A percentile compares a stretch with the other conserved stretches of the same genome.
Conservation (phyloP, 306 rosid genomes). For the Lupinus albus region DNA sequence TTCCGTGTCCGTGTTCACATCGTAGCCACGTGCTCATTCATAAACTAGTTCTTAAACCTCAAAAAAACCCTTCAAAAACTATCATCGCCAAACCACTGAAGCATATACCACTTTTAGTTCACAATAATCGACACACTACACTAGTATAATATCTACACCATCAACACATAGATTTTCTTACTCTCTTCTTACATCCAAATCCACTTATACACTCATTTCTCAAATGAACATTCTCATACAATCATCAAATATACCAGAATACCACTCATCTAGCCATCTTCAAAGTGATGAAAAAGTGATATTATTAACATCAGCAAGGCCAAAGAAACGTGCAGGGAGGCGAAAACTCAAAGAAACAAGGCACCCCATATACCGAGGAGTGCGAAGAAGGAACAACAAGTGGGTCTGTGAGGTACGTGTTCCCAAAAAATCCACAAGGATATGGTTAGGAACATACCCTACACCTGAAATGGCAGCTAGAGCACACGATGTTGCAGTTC, state of each 20-base stretch:
- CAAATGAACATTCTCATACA: slow-evolving; percentile 33
- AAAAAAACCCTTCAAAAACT: not conserved
- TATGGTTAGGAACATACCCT: slow-evolving; percentile 89
- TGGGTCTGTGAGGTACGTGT: slow-evolving; percentile 89
- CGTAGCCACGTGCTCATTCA: slow-evolving; percentile 46
- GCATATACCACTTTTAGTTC: not conserved
- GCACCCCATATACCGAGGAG: slow-evolving; percentile 83
- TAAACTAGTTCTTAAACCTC: not conserved
- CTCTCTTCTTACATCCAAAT: not conserved
- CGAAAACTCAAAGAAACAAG: slow-evolving; percentile 75
- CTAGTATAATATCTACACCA: not conserved
- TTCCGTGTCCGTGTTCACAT: slow-evolving; percentile 46
- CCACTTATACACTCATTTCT: not conserved
- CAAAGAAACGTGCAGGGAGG: slow-evolving; percentile 77
- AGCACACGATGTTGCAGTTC: slow-evolving; percentile 84
- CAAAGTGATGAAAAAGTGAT: slow-evolving; percentile 25
- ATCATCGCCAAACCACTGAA: not conserved
- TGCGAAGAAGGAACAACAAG: slow-evolving; percentile 64
- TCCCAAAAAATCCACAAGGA: slow-evolving; percentile 61
- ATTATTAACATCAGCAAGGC: slow-evolving; percentile 58
- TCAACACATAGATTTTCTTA: not conserved
- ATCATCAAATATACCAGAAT: not conserved
- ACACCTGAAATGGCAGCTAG: slow-evolving; percentile 89
- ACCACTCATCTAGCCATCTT: not conserved
- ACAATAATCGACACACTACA: not conserved